Conservation (phyloP, 345 rosid species). For the Acer saccharum region DNA sequence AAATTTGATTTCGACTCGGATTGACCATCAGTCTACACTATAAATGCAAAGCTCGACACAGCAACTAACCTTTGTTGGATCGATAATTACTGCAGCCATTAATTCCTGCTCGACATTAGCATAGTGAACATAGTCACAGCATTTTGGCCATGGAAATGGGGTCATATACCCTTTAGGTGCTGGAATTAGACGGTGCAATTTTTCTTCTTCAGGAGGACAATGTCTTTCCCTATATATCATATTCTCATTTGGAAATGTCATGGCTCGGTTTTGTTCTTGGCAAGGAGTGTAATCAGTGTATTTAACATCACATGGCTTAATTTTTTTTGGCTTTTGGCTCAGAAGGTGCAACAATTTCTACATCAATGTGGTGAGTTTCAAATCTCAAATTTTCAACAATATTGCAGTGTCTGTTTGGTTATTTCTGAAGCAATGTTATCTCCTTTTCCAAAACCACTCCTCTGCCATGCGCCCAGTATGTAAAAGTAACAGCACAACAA, state of each 20-base stretch:
- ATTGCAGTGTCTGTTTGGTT: constrained; percentile 69
- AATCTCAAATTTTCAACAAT: constrained; percentile 62
- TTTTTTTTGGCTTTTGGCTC: constrained; percentile 54
- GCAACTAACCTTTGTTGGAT: constrained; percentile 79
- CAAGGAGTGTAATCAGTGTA: constrained; percentile 91
- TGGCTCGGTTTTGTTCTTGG: constrained; percentile 94
- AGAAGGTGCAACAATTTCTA: constrained; percentile 52
- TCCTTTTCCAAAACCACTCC: constrained; percentile 90
- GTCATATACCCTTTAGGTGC: constrained; percentile 87
- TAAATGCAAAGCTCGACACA: not conserved
- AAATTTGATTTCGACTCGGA: not conserved
- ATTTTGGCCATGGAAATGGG: constrained; percentile 94
- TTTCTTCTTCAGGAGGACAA: constrained; percentile 83
- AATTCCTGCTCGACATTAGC: constrained; percentile 60
- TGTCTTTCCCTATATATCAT: constrained; percentile 97
- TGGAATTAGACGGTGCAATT: constrained; percentile 80
- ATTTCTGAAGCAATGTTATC: constrained; percentile 36
- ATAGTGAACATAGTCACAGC: constrained; percentile 86
- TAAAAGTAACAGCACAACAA: constrained; percentile 92
- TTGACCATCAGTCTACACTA: not conserved
- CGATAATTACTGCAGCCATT: constrained; percentile 96
- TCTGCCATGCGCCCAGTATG: constrained; percentile 95
- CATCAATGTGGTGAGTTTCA: constrained; percentile 67
- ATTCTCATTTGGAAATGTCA: constrained; percentile 88
- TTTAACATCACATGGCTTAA: constrained; percentile 75